Evolutionary conservation across 2,329 filamentous ascomycete species (phyloP), one percentile per base, ranked within the genome.

Genomic region (Aspergillus sp.): DNA sequence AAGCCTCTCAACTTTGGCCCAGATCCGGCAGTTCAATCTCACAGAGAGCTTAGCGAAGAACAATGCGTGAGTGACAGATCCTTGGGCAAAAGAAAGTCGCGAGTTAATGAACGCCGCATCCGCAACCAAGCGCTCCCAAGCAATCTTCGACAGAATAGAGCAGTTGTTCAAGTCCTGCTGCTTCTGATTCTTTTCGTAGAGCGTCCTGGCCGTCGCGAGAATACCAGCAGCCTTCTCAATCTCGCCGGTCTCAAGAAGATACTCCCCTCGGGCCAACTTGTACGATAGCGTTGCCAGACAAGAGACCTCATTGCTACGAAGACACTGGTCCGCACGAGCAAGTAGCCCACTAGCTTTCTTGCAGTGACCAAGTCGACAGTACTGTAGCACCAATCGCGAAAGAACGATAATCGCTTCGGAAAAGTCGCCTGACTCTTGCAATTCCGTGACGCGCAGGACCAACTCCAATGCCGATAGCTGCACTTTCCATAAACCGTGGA

Each of bases 261-360:
- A 89, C 63, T 95, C 88, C 0, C 86, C 83, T 51, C 84, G 82
- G 0, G 83, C 81, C 5, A 95, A 69, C 54, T 90, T 79, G 63
- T 85, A 85, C 30, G 74, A 72, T 12, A 85, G 56, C 23, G 64
- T 68, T 12, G 75, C 70, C 44, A 77, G 66, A 7, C 68, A 65
- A 3, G 74, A 72, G 2, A 74, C 55, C 1, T 64, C 62, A 37
- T 66, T 65, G 7, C 63, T 64, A 9, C 62, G 59, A 5, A 76
- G 54, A 44, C 78, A 74, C 17, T 71, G 66, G 52, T 83, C 77
- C 3, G 82, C 81, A 47, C 78, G 76, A 1, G 77, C 74, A 13
- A 96, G 74, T 2, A 76, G 64, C 4, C 75, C 60, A 5, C 74
- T 74, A 41, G 82, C 80, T 58, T 79, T 80, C 39, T 76, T 77